A percentile compares a stretch with the other conserved stretches of the same genome.
Conservation (phyloP, 148 eudicot species). For the Rhododendron kiyosumense region DNA sequence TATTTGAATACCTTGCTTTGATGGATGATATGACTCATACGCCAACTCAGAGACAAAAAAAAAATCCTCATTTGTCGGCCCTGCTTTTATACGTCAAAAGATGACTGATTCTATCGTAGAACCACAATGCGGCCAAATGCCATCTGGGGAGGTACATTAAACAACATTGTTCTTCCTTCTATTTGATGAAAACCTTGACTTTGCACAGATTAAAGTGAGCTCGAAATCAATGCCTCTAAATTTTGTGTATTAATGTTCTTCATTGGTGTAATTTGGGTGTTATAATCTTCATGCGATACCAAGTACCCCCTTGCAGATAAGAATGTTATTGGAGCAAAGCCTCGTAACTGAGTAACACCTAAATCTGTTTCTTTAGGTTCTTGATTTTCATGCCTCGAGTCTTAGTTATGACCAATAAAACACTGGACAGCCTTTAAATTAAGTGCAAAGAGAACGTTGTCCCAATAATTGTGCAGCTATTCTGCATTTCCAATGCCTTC, state of each 20-base stretch:
- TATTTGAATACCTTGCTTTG: neutral
- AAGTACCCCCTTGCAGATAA: neutral
- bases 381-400: neutral
- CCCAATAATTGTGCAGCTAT: neutral
- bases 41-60: neutral
- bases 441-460: neutral
- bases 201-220: neutral
- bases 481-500: neutral
- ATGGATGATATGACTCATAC: neutral
- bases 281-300: neutral
- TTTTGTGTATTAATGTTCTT: neutral
- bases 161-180: neutral
- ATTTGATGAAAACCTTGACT: neutral
- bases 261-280: neutral
- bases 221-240: neutral
- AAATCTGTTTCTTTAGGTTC: neutral
- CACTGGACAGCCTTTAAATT: neutral
- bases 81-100: neutral
- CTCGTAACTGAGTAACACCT: neutral
- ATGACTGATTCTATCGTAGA: neutral
- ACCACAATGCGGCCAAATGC: neutral
- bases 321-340: neutral
- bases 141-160: neutral
- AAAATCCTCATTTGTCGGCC: neutral
- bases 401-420: neutral